Evolutionary conservation across 1,284 basidiomycete species (phyloP).

Genomic region (Malassezia furfur): DNA sequence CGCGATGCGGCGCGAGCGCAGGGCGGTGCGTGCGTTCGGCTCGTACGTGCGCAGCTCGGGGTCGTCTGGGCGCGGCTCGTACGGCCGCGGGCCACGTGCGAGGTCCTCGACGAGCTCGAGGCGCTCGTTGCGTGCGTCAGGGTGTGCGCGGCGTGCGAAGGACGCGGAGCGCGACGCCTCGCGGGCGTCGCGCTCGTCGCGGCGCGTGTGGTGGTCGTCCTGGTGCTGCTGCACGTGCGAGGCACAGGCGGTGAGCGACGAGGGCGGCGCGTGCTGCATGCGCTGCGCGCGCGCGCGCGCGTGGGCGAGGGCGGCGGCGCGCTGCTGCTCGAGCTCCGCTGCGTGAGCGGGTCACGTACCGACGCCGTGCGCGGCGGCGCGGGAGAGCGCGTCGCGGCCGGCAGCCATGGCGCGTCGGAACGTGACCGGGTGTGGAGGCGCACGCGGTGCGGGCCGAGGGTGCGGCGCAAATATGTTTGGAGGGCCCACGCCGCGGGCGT

Average conservation of each 20-base stretch:
- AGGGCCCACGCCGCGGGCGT: neutral
- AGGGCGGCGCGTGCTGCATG: slow-evolving; percentile 1
- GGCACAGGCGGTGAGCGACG: neutral
- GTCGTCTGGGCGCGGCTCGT: slow-evolving; percentile 8
- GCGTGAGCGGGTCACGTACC: neutral
- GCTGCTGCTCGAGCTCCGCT: slow-evolving; percentile 1
- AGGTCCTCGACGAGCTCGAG: slow-evolving; percentile 12
- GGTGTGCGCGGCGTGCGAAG: neutral
- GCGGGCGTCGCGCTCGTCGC: neutral
- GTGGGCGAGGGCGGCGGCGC: neutral
- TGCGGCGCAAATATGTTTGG: neutral
- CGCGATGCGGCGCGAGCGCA: slow-evolving; percentile 57
- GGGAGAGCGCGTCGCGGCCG: slow-evolving; percentile 3
- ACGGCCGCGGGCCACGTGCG: slow-evolving; percentile 5
- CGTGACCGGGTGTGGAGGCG: slow-evolving; percentile 1
- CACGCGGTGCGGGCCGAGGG: slow-evolving; percentile 1
- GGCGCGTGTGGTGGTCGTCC: neutral
- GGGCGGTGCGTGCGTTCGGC: neutral
- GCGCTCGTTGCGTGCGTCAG: slow-evolving; percentile 4
- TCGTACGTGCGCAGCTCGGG: slow-evolving; percentile 8
- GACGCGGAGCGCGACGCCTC: neutral
- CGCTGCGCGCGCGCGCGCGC: slow-evolving; percentile 2
- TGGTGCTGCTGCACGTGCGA: slow-evolving; percentile 3
- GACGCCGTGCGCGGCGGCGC: slow-evolving; percentile 3
- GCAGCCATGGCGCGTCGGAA: neutral